A percentile compares a stretch with the other conserved stretches of the same genome.
phyloP scores from a whole-genome alignment of 768 basidiomycete species.

The Postia placenta region DNA sequence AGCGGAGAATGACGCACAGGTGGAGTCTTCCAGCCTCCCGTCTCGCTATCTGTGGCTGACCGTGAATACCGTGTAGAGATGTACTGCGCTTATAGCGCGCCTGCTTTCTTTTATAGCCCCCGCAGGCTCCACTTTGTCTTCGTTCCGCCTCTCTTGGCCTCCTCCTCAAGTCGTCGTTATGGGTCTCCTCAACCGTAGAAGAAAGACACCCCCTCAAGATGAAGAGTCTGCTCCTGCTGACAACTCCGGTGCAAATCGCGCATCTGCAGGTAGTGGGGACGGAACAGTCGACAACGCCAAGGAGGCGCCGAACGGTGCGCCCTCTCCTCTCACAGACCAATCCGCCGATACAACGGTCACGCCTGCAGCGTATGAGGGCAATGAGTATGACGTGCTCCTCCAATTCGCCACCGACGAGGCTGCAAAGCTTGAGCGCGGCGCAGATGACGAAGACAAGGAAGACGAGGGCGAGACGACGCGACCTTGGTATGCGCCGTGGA shows the following conservation, averaged over 20 bases:
- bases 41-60: no score
- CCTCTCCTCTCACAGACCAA: not conserved
- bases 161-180: not conserved
- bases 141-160: no score
- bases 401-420: constrained; percentile 1
- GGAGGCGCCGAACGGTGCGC: no score
- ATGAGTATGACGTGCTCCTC: constrained; percentile 2
- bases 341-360: not conserved
- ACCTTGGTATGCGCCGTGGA: constrained; percentile 43
- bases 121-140: no score
- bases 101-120: no score
- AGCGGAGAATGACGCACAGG: no score
- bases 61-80: no score
- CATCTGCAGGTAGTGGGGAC: not conserved
- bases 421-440: not conserved
- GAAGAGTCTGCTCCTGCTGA: not conserved
- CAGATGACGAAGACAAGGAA: not conserved
- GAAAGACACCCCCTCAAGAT: not conserved
- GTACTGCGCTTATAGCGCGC: no score
- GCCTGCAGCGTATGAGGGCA: constrained; percentile 1
- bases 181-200: not conserved
- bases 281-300: not conserved
- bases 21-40: no score
- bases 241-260: not conserved
- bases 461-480: constrained; percentile 22